These are phyloP conservation scores for Globisporangium cylindrosporum DNA, from an alignment of 352 stramenopile genomes.

Conservation along the genomic window DNA sequence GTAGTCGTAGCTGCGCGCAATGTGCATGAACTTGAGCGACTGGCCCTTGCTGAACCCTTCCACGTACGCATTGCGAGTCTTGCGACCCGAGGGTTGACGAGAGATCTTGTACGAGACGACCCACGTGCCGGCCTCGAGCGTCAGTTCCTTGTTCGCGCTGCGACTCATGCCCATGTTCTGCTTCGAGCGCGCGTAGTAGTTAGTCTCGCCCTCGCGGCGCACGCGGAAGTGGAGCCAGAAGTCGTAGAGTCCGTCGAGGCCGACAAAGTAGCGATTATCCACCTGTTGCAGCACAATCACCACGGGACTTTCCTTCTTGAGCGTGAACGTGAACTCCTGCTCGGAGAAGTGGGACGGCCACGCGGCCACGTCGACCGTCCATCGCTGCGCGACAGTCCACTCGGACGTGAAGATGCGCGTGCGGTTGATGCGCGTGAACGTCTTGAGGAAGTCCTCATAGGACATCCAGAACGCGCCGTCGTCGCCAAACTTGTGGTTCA, in stretches of 20 bases:
- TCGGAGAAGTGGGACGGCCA: slow-evolving; percentile 28
- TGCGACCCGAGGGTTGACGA: slow-evolving; percentile 13
- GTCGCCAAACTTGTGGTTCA: slow-evolving; percentile 41
- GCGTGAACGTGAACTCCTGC: slow-evolving; percentile 28
- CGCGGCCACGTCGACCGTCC: slow-evolving; percentile 22
- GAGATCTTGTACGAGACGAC: slow-evolving; percentile 28
- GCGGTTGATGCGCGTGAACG: slow-evolving; percentile 28
- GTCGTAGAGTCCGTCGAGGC: slow-evolving; percentile 36
- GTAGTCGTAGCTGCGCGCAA: slow-evolving; percentile 34
- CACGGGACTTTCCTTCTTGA: slow-evolving; percentile 19
- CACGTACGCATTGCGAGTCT: slow-evolving; percentile 22
- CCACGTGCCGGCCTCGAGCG: slow-evolving; percentile 26
- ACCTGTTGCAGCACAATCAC: slow-evolving; percentile 36
- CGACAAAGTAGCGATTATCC: slow-evolving; percentile 35
- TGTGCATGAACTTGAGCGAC: slow-evolving; percentile 32
- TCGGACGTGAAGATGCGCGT: slow-evolving; percentile 33
- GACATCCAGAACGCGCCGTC: slow-evolving; percentile 66
- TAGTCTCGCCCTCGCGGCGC: slow-evolving; percentile 21
- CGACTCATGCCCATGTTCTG: slow-evolving; percentile 25
- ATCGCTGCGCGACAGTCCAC: slow-evolving; percentile 33
- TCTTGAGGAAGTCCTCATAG: slow-evolving; percentile 35
- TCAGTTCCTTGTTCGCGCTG: slow-evolving; percentile 34
- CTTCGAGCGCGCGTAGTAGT: slow-evolving; percentile 27
- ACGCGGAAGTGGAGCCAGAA: slow-evolving; percentile 36
- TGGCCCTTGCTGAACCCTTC: slow-evolving; percentile 18